Percentiles rank a stretch among this genome's conserved stretches.
Evolutionary conservation across 2,329 filamentous ascomycete species (phyloP).

Genomic region (Cordyceps cateniannulata): DNA sequence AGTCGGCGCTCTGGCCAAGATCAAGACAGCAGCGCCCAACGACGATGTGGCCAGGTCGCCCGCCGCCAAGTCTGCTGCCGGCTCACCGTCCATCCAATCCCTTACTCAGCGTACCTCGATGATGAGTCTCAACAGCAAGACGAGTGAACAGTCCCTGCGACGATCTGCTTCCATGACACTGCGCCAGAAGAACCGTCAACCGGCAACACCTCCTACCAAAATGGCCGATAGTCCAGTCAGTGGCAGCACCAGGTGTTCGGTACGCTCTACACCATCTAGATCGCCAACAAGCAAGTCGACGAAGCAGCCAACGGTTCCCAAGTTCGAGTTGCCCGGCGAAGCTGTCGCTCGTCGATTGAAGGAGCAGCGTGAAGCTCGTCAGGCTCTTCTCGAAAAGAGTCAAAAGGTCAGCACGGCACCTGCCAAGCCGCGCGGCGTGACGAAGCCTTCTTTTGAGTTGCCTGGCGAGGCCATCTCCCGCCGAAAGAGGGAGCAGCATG

Average conservation of each 20-base stretch:
- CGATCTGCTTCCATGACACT: slow-evolving; percentile 36
- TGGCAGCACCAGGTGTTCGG: not conserved
- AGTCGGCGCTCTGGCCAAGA: slow-evolving; percentile 33
- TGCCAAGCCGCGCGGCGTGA: slow-evolving; percentile 42
- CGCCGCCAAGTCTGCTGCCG: slow-evolving; percentile 14
- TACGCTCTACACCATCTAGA: not conserved
- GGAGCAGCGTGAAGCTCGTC: slow-evolving; percentile 52
- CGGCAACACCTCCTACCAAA: not conserved
- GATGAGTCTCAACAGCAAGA: slow-evolving; percentile 30
- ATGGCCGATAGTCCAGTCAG: slow-evolving; percentile 8
- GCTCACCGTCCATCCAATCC: slow-evolving; percentile 12
- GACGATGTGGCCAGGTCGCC: slow-evolving; percentile 8
- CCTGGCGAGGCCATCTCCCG: slow-evolving; percentile 55
- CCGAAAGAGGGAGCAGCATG: slow-evolving; percentile 48
- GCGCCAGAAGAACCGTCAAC: slow-evolving; percentile 21
- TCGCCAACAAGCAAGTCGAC: slow-evolving; percentile 36
- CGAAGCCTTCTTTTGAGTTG: slow-evolving; percentile 53
- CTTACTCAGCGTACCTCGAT: slow-evolving; percentile 24
- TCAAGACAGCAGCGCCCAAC: slow-evolving; percentile 27
- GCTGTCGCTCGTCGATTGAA: slow-evolving; percentile 51
- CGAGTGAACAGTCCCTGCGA: slow-evolving; percentile 33
- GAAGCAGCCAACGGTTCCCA: slow-evolving; percentile 47
- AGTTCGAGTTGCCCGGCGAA: slow-evolving; percentile 58
- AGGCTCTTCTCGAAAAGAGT: slow-evolving; percentile 29
- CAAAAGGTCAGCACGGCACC: slow-evolving; percentile 31